Conservation (phyloP, 768 basidiomycete genomes). For the Russula brevipes region DNA sequence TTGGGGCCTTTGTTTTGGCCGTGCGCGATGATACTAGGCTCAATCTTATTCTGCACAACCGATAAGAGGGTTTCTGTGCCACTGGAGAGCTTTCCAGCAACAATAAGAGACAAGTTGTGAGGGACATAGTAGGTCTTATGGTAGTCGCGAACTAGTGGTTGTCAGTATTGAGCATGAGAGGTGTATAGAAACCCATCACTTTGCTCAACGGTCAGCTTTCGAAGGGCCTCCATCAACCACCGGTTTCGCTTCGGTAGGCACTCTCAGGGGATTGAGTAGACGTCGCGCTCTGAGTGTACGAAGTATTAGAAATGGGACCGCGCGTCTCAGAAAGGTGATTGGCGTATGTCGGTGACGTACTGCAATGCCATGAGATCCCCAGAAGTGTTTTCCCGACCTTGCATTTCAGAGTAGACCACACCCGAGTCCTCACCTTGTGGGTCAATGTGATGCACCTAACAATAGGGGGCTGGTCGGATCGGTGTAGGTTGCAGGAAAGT, state of each 20-base stretch:
- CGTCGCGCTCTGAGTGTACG: slow-evolving; percentile 57
- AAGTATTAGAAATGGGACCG: slow-evolving; percentile 13
- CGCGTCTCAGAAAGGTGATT: not conserved
- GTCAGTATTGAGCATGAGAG: slow-evolving; percentile 15
- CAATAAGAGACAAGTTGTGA: slow-evolving; percentile 86
- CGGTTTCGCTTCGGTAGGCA: slow-evolving; percentile 94
- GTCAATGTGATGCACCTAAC: slow-evolving; percentile 90
- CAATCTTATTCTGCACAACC: slow-evolving; percentile 77
- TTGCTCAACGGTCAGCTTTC: slow-evolving; percentile 80
- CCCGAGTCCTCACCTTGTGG: slow-evolving; percentile 87
- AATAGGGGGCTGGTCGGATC: slow-evolving; percentile 7
- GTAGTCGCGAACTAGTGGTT: slow-evolving; percentile 73
- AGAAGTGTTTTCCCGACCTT: slow-evolving; percentile 89
- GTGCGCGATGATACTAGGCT: slow-evolving; percentile 75
- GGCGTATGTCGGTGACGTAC: slow-evolving; percentile 39
- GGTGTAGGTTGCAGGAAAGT: not conserved
- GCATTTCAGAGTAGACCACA: slow-evolving; percentile 97
- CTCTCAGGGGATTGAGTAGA: slow-evolving; percentile 71
- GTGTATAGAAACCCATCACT: slow-evolving; percentile 44
- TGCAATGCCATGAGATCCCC: slow-evolving; percentile 84
- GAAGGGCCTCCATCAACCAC: slow-evolving; percentile 91
- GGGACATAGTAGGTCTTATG: slow-evolving; percentile 89
- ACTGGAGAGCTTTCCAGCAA: slow-evolving; percentile 78
- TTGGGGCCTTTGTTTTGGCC: slow-evolving; percentile 62
- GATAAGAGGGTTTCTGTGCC: slow-evolving; percentile 71